phyloP scores from a whole-genome alignment of 495 filamentous ascomycete species.

The Neurospora sp. region DNA sequence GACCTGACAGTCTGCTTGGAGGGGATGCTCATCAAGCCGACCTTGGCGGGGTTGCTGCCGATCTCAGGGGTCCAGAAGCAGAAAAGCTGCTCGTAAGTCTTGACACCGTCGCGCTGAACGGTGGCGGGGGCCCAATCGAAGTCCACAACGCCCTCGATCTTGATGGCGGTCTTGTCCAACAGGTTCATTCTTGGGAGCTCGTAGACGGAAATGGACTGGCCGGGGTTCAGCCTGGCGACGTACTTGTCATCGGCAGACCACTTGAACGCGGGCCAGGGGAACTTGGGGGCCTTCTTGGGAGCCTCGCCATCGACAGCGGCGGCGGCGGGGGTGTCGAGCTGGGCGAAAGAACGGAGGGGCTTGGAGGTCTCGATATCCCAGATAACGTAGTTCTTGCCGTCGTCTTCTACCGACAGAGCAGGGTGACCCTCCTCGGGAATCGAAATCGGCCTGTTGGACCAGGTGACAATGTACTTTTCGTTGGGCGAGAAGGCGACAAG shows the following conservation, averaged over 20 bases:
- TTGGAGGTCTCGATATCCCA: conserved; percentile 93
- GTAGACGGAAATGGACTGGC: conserved; percentile 85
- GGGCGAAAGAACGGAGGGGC: conserved; percentile 83
- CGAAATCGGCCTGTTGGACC: conserved; percentile 84
- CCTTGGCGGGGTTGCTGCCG: conserved; percentile 94
- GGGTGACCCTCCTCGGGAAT: conserved; percentile 81
- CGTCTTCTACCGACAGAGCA: conserved; percentile 75
- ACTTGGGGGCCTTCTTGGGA: conserved; percentile 69
- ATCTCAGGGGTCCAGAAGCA: conserved; percentile 99
- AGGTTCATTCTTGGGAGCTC: conserved; percentile 88
- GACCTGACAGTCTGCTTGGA: conserved; percentile 88
- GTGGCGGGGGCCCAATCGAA: conserved; percentile 93
- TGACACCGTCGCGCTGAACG: conserved; percentile 66
- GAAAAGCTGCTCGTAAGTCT: conserved; percentile 87
- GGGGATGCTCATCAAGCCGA: conserved; percentile 91
- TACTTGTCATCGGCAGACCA: conserved; percentile 98
- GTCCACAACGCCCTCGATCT: conserved; percentile 92
- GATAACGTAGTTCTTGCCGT: conserved; percentile 97
- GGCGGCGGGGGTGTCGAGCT: conserved; percentile 65
- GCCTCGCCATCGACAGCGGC: conserved; percentile 41
- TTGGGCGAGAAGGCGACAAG: conserved; percentile 89
- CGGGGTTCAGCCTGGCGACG: conserved; percentile 82
- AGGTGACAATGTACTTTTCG: conserved; percentile 91
- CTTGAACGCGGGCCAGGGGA: conserved; percentile 98
- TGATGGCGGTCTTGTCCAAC: conserved; percentile 79